These are phyloP conservation scores for Radiomyces spectabilis DNA, from an alignment of 192 early-diverging fungal species.

Conservation along the genomic window DNA sequence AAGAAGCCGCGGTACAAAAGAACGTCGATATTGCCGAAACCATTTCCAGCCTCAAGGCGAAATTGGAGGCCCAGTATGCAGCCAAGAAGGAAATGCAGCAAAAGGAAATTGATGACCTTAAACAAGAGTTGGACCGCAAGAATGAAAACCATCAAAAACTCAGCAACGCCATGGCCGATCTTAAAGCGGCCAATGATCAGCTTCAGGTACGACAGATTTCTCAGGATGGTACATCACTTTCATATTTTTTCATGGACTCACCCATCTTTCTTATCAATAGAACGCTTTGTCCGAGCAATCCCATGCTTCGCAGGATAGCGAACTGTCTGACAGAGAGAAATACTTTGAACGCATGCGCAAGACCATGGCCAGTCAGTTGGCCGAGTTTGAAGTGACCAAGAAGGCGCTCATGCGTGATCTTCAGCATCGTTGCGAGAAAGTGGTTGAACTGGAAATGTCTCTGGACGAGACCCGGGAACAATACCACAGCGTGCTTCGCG, in stretches of 20 bases:
- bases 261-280: neutral
- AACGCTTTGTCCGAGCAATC: conserved; percentile 13
- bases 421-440: conserved; percentile 95
- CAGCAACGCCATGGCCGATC: conserved; percentile 51
- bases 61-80: conserved; percentile 77
- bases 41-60: conserved; percentile 75
- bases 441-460: conserved; percentile 95
- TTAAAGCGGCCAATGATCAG: conserved; percentile 56
- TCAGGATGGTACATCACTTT: neutral
- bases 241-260: neutral
- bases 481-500: conserved; percentile 80
- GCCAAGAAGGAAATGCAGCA: conserved; percentile 73
- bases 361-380: conserved; percentile 45
- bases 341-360: conserved; percentile 72
- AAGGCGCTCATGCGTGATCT: conserved; percentile 97
- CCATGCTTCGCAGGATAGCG: neutral
- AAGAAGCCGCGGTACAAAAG: conserved; percentile 51
- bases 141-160: conserved; percentile 62
- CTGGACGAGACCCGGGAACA: conserved; percentile 95
- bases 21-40: conserved; percentile 63
- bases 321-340: conserved; percentile 51
- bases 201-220: conserved; percentile 37
- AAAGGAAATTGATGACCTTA: conserved; percentile 70
- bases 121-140: conserved; percentile 61
- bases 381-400: conserved; percentile 97